Evolutionary conservation across 768 basidiomycete species (phyloP).

Genomic region (Leccinum variicolor): DNA sequence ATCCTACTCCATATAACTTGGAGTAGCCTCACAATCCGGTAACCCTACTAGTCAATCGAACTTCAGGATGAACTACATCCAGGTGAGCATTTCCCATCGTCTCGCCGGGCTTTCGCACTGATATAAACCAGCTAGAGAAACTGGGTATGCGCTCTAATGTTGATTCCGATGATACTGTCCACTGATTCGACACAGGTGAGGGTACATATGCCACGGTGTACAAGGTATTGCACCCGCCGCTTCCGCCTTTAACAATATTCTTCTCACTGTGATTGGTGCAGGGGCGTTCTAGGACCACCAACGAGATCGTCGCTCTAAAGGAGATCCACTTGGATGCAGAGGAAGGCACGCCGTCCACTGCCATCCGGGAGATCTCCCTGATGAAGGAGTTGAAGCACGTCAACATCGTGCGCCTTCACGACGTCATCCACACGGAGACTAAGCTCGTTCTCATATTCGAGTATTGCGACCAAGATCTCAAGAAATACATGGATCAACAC

Average conservation of each 20-base stretch:
- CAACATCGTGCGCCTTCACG: conserved; percentile 97
- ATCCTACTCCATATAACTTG: conserved; percentile 1
- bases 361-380: conserved; percentile 97
- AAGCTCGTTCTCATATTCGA: conserved; percentile 99
- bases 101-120: neutral
- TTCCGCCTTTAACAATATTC: neutral
- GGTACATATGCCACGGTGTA: conserved; percentile 97
- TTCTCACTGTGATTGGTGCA: conserved; percentile 27
- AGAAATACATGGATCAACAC: conserved; percentile 98
- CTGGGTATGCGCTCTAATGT: conserved; percentile 46
- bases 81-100: conserved; percentile 34
- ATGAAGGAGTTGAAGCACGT: conserved; percentile 99
- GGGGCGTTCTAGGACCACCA: conserved; percentile 96
- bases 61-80: conserved; percentile 53
- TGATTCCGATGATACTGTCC: conserved; percentile 2
- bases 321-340: conserved; percentile 99
- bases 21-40: neutral
- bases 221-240: conserved; percentile 56
- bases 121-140: conserved; percentile 73
- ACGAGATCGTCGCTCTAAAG: conserved; percentile 96
- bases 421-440: conserved; percentile 98
- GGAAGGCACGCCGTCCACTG: conserved; percentile 97
- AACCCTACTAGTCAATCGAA: neutral
- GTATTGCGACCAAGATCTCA: conserved; percentile 96
- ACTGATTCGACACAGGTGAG: conserved; percentile 50